These are phyloP conservation scores for Anthostomella pinea DNA, from an alignment of 2,329 filamentous ascomycete genomes.

Conservation along the genomic window DNA sequence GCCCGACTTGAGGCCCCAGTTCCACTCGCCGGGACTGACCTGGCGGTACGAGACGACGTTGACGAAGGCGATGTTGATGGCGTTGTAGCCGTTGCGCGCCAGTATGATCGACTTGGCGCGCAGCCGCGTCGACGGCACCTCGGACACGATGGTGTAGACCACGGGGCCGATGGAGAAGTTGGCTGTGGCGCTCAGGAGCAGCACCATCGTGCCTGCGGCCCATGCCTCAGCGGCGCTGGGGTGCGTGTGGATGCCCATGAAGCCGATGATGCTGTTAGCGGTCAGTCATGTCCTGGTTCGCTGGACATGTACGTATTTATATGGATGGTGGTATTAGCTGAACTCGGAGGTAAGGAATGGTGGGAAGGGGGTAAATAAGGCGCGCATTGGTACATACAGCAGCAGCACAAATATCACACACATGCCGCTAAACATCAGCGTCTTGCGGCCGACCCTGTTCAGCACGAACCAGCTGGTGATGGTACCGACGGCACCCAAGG, in stretches of 20 bases:
- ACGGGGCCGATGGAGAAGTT: conserved; percentile 46
- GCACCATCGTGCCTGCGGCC: conserved; percentile 40
- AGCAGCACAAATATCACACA: conserved; percentile 37
- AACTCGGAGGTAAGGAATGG: not conserved
- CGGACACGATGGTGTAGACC: conserved; percentile 46
- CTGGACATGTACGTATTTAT: no score
- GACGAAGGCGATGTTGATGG: conserved; percentile 40
- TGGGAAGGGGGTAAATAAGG: not conserved
- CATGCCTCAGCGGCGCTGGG: conserved; percentile 42
- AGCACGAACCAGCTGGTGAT: conserved; percentile 40
- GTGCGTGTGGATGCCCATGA: conserved; percentile 25
- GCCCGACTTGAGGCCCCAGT: conserved; percentile 38
- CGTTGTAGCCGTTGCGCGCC: conserved; percentile 42
- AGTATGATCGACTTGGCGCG: conserved; percentile 45
- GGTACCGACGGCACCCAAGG: conserved; percentile 40
- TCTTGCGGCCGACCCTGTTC: conserved; percentile 38
- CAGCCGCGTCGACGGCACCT: conserved; percentile 44
- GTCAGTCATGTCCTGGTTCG: not conserved
- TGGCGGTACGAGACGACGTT: conserved; percentile 38
- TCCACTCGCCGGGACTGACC: conserved; percentile 35
- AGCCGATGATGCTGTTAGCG: conserved; percentile 28
- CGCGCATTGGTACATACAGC: conserved; percentile 32
- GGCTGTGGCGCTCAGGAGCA: conserved; percentile 42
- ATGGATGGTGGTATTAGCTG: not conserved
- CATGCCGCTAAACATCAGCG: conserved; percentile 39